These are phyloP conservation scores for Saraca asoca DNA, from an alignment of 331 rosid genomes.

Conservation along the genomic window DNA sequence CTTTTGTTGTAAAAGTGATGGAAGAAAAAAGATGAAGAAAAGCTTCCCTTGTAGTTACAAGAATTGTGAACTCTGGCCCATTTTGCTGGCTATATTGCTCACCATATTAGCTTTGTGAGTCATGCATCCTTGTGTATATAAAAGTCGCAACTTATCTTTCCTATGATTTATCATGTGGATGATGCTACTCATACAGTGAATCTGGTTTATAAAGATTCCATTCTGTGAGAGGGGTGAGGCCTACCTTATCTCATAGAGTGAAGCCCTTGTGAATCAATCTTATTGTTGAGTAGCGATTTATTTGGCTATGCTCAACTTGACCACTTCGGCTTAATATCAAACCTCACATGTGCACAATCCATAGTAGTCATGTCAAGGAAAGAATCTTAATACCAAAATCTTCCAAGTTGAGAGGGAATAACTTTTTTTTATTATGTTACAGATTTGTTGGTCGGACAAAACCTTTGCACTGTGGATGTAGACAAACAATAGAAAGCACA, in stretches of 20 bases:
- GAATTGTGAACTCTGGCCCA: constrained; percentile 37
- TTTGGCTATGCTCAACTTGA: no score
- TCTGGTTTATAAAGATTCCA: no score
- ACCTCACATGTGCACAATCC: not conserved
- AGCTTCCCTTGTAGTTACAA: constrained; percentile 29
- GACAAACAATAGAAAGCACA: not conserved
- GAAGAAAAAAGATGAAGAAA: constrained; percentile 32
- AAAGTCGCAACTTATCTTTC: no score
- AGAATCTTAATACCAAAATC: not conserved
- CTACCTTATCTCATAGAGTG: no score
- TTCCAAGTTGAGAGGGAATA: not conserved
- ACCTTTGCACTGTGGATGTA: not conserved
- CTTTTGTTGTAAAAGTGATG: constrained; percentile 39
- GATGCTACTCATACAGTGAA: no score
- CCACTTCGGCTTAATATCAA: not conserved
- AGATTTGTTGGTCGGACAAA: not conserved
- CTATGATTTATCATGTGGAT: no score
- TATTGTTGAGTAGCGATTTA: no score
- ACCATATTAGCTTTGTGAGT: constrained; percentile 63
- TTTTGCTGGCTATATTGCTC: constrained; percentile 47
- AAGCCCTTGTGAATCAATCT: not conserved
- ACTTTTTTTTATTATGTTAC: not conserved
- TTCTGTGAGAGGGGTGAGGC: no score
- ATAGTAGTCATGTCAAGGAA: not conserved
- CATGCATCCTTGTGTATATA: not conserved